These are phyloP conservation scores for Alternaria gaisen DNA, from an alignment of 2,329 filamentous ascomycete genomes.

Conservation along the genomic window DNA sequence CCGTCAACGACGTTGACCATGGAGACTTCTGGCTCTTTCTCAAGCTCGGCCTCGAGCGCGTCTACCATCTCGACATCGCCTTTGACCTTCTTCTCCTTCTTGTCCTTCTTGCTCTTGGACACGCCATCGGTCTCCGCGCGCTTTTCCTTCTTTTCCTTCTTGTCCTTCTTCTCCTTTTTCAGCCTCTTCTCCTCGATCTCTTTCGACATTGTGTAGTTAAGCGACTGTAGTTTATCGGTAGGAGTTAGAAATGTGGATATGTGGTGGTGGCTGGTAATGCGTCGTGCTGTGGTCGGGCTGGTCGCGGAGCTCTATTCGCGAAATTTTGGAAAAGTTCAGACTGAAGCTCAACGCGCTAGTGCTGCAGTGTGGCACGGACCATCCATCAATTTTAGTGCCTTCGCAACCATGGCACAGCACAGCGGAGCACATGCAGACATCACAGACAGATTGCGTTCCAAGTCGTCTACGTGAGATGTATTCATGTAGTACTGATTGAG, in stretches of 20 bases:
- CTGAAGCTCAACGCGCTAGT: constrained; percentile 16
- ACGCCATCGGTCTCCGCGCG: constrained; percentile 54
- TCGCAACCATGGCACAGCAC: neutral
- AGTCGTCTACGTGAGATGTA: constrained; percentile 7
- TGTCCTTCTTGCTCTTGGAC: constrained; percentile 64
- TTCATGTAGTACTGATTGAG: constrained; percentile 40
- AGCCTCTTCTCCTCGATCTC: constrained; percentile 51
- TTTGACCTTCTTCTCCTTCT: constrained; percentile 75
- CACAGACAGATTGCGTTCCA: neutral
- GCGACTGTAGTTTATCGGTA: constrained; percentile 8
- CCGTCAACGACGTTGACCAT: constrained; percentile 52
- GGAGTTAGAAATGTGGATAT: neutral
- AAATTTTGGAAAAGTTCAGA: constrained; percentile 19
- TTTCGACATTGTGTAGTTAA: constrained; percentile 46
- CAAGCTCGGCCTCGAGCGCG: constrained; percentile 64
- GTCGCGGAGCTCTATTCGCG: constrained; percentile 12
- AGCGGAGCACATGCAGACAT: neutral
- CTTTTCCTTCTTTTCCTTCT: constrained; percentile 74
- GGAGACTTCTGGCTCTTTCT: constrained; percentile 68
- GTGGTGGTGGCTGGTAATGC: constrained; percentile 10
- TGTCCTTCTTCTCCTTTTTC: constrained; percentile 64
- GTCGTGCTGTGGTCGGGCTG: constrained; percentile 18
- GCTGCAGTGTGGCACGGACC: constrained; percentile 5
- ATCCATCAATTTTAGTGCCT: constrained; percentile 16
- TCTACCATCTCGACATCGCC: constrained; percentile 62